Evolutionary conservation across 257 asterid species (phyloP), one percentile per base, ranked within the genome.

Genomic region (Oldenlandia corymbosa): DNA sequence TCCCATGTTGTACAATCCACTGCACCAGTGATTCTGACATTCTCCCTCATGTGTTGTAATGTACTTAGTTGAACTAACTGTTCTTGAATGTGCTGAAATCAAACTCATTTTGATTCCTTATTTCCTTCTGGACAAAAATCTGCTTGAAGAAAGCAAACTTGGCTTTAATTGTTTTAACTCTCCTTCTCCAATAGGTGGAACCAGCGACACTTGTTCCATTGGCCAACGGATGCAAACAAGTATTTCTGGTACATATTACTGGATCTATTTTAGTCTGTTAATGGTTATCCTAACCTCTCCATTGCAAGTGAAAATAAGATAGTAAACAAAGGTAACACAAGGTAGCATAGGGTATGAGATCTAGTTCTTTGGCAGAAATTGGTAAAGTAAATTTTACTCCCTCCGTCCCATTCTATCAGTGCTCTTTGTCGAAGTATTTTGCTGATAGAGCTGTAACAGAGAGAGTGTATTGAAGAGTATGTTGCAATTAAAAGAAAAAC

Each of bases 211-310:
- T 93, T 46, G 79, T 93, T 58, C 99, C 99, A 23, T 78, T 93
- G 76, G 86, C 95, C 71, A 87, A 73, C 71, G 99, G 99, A 63
- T 93, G 99, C 77, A 93, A 93, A 79, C 97, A 93, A 84, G 97
- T 93, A 41, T 87, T 93, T 76, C 81, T 93, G 91, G 99, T 93
- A 87, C 34, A 41, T 48, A 37, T 63, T 47, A 49, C 59, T 68
- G 30, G 63, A 58, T 16, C 28, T 31, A 61, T 28, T 43, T 60
- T 27, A 60, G 2, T 41, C 31, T 23, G 12, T n/a, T 60, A 42
- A 24, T 43, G n/a, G 13, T 24, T 59, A 26, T 8, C 8, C n/a
- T 58, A 6, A 27, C 32, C 7, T 27, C 7, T 53, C 11, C 23
- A 26, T 53, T 10, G 18, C 60, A 10, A 55, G 24, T 55, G 23